Conservation (phyloP, 257 asterid genomes). For the Nicotiana knightiana region DNA sequence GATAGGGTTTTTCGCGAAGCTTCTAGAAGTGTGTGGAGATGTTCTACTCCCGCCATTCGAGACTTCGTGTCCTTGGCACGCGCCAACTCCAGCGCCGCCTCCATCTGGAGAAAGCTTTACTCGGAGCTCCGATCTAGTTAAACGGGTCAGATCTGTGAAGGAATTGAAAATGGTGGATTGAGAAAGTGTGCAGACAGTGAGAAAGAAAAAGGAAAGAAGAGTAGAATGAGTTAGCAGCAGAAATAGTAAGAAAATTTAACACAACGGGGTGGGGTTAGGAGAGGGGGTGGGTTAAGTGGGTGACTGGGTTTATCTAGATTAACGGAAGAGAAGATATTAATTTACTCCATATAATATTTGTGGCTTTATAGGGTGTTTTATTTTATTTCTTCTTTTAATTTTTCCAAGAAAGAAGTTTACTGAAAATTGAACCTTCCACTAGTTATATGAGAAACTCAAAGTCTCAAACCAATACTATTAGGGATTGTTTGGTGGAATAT, state of each 20-base stretch:
- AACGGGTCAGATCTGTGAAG: conserved; percentile 30
- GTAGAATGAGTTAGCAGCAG: neutral
- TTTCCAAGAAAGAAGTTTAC: too few species aligned
- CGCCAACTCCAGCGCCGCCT: conserved; percentile 90
- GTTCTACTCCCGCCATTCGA: conserved; percentile 98
- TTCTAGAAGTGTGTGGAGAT: conserved; percentile 85
- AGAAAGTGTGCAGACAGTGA: neutral
- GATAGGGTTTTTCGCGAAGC: conserved; percentile 69
- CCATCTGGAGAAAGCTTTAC: conserved; percentile 42
- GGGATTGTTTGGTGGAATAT: too few species aligned
- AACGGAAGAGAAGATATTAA: too few species aligned
- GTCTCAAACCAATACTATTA: too few species aligned
- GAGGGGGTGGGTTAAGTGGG: too few species aligned
- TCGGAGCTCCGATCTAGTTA: conserved; percentile 50
- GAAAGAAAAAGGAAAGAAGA: neutral
- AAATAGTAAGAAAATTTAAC: neutral
- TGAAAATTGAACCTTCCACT: too few species aligned
- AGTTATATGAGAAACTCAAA: too few species aligned
- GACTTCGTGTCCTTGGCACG: conserved; percentile 98
- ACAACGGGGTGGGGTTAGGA: too few species aligned
- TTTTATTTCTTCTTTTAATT: too few species aligned
- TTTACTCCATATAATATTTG: too few species aligned
- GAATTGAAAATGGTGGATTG: neutral
- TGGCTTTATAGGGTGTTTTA: too few species aligned
- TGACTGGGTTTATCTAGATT: too few species aligned